A percentile compares a stretch with the other conserved stretches of the same genome.
phyloP scores from a whole-genome alignment of 768 basidiomycete species.

The Boletus bicolor region DNA sequence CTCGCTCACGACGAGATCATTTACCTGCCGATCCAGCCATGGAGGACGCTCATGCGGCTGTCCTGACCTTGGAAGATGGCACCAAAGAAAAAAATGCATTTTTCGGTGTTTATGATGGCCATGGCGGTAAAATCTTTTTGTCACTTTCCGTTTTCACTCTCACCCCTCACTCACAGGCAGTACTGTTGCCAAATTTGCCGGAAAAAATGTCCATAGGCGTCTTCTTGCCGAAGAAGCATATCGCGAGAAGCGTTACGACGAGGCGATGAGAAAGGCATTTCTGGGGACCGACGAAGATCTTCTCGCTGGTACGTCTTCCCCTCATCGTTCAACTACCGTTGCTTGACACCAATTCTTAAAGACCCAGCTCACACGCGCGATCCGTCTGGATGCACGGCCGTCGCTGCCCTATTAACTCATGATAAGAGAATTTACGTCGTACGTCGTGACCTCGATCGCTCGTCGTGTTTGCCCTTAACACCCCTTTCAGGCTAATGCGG shows the following conservation, averaged over 20 bases:
- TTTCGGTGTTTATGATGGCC: constrained; percentile 98
- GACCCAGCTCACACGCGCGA: constrained; percentile 87
- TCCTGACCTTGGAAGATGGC: constrained; percentile 64
- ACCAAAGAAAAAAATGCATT: constrained; percentile 60
- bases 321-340: neutral
- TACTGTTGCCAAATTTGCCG: constrained; percentile 84
- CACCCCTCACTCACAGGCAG: constrained; percentile 48
- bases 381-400: constrained; percentile 95
- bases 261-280: constrained; percentile 84
- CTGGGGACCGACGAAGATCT: constrained; percentile 94
- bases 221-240: constrained; percentile 72
- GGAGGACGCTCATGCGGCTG: constrained; percentile 90
- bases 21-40: constrained; percentile 57
- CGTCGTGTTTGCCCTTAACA: constrained; percentile 1
- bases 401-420: constrained; percentile 77
- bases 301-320: constrained; percentile 59
- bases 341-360: constrained; percentile 30
- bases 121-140: constrained; percentile 67
- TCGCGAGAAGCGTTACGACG: constrained; percentile 62
- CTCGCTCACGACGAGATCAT: neutral
- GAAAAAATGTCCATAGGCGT: constrained; percentile 77
- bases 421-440: constrained; percentile 81
- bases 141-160: neutral
- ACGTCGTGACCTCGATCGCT: constrained; percentile 30
- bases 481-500: constrained; percentile 82